These are phyloP conservation scores for Triticum aestivum DNA, from an alignment of 176 grass and related monocot genomes.

Conservation along the genomic window IWGSC_CS_RefSeq_v2.1 NC_057803.1:30312674-30313173, in stretches of 20 bases:
- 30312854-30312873: not conserved
- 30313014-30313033: slow-evolving; percentile 1
- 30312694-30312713: slow-evolving; percentile 40
- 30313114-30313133: not conserved
- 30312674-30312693: slow-evolving; percentile 39
- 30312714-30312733: not conserved
- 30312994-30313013: not conserved
- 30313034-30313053: slow-evolving; percentile 32
- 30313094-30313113: no score
- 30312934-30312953: not conserved
- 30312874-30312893: not conserved
- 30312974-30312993: slow-evolving; percentile 37
- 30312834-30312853: slow-evolving; percentile 8
- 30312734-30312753: not conserved
- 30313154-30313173: not conserved
- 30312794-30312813: slow-evolving; percentile 33
- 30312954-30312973: slow-evolving; percentile 24
- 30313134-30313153: not conserved
- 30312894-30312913: not conserved
- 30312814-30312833: slow-evolving; percentile 5
- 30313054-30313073: slow-evolving; percentile 15
- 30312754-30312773: not conserved
- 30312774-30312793: slow-evolving; percentile 32
- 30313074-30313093: not conserved
- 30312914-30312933: not conserved